These are phyloP conservation scores for Maudiozyma saulgeensis DNA, from an alignment of 805 yeast genomes.

Conservation along the genomic window DNA sequence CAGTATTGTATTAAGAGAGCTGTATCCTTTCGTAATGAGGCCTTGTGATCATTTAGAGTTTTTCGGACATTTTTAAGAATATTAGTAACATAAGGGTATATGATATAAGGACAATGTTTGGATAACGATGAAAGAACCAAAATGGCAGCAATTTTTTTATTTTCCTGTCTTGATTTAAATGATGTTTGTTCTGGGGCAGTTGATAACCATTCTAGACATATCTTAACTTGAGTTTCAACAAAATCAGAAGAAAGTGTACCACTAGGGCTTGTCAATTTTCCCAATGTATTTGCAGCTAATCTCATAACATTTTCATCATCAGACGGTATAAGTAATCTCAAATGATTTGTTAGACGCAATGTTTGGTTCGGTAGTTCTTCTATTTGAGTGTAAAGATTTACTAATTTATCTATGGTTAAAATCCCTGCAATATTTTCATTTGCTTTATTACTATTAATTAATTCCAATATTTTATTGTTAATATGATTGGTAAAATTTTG, in stretches of 20 bases:
- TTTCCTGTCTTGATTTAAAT: slow-evolving; percentile 51
- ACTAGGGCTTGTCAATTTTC: slow-evolving; percentile 76
- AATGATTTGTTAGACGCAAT: slow-evolving; percentile 72
- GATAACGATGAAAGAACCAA: slow-evolving; percentile 73
- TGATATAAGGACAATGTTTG: slow-evolving; percentile 67
- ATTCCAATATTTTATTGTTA: slow-evolving; percentile 70
- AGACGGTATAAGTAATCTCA: slow-evolving; percentile 64
- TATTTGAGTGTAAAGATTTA: slow-evolving; percentile 67
- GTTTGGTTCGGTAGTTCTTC: slow-evolving; percentile 78
- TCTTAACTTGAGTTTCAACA: slow-evolving; percentile 79
- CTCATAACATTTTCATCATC: slow-evolving; percentile 72
- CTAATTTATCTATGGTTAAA: slow-evolving; percentile 75
- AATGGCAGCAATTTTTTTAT: slow-evolving; percentile 79
- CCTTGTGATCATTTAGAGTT: slow-evolving; percentile 66
- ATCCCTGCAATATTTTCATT: slow-evolving; percentile 75
- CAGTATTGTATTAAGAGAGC: slow-evolving; percentile 70
- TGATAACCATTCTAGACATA: slow-evolving; percentile 80
- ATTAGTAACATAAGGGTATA: slow-evolving; percentile 63
- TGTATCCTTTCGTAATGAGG: slow-evolving; percentile 64
- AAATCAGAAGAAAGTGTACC: slow-evolving; percentile 80
- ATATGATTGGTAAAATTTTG: slow-evolving; percentile 70
- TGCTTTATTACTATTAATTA: slow-evolving; percentile 58
- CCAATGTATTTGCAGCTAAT: slow-evolving; percentile 73
- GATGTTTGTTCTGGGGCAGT: slow-evolving; percentile 26
- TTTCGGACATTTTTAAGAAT: slow-evolving; percentile 76